phyloP scores from a whole-genome alignment of 257 asterid species.

The Ocimum tenuiflorum region DNA sequence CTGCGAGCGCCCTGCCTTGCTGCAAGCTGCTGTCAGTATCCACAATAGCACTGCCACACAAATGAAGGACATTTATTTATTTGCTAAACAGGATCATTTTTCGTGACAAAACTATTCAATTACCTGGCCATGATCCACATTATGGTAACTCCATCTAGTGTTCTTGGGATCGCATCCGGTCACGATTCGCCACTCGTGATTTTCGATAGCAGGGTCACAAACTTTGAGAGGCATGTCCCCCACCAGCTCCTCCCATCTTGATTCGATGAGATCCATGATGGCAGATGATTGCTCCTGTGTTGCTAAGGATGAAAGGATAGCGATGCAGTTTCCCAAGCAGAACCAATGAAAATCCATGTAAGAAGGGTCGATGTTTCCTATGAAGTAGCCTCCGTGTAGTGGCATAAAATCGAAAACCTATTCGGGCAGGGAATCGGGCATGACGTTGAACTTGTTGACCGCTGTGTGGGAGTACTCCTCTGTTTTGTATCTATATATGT shows the following conservation, averaged over 20 bases:
- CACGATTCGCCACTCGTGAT: constrained; percentile 47
- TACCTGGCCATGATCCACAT: constrained; percentile 57
- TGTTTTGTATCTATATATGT: constrained; percentile 42
- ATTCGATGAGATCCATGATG: constrained; percentile 48
- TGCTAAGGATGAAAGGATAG: constrained; percentile 43
- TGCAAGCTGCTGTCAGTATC: constrained; percentile 53
- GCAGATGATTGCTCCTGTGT: constrained; percentile 43
- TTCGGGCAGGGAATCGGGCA: constrained; percentile 47
- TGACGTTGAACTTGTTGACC: constrained; percentile 48
- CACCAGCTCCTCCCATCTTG: constrained; percentile 45
- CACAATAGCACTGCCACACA: constrained; percentile 33
- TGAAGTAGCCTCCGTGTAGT: constrained; percentile 38
- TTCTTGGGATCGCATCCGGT: constrained; percentile 53
- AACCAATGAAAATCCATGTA: constrained; percentile 56
- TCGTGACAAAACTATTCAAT: neutral
- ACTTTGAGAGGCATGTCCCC: constrained; percentile 54
- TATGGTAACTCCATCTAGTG: constrained; percentile 51
- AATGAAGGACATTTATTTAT: neutral
- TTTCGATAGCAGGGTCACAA: constrained; percentile 49
- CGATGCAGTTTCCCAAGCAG: constrained; percentile 47
- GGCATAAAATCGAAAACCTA: constrained; percentile 58
- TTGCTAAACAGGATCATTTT: neutral
- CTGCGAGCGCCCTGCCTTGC: constrained; percentile 48
- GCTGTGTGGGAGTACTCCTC: constrained; percentile 58
- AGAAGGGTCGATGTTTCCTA: constrained; percentile 47